phyloP scores from a whole-genome alignment of 768 basidiomycete species.

The Russula griseocarnosa region DNA sequence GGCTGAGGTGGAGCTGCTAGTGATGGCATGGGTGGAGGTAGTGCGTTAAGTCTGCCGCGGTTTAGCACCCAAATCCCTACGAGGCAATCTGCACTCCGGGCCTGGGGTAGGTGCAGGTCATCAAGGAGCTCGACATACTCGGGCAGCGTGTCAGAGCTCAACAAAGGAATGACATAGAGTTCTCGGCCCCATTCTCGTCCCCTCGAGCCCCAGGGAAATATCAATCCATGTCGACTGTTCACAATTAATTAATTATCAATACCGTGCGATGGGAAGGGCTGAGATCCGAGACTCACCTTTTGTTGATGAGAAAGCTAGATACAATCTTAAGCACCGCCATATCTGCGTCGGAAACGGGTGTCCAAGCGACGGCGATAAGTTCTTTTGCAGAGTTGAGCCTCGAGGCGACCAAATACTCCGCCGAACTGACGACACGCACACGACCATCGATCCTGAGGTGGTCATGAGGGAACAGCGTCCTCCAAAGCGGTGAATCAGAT shows the following conservation, averaged over 20 bases:
- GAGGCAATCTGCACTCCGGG: slow-evolving; percentile 60
- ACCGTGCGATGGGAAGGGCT: neutral
- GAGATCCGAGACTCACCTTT: slow-evolving; percentile 52
- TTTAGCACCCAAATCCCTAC: slow-evolving; percentile 82
- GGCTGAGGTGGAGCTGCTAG: slow-evolving; percentile 5
- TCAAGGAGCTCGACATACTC: slow-evolving; percentile 85
- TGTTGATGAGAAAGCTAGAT: slow-evolving; percentile 62
- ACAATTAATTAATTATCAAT: slow-evolving; percentile 16
- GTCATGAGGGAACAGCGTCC: slow-evolving; percentile 66
- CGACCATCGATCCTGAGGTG: slow-evolving; percentile 78
- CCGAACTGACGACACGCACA: slow-evolving; percentile 70
- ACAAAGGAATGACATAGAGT: slow-evolving; percentile 78
- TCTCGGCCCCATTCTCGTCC: slow-evolving; percentile 79
- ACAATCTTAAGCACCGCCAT: slow-evolving; percentile 56
- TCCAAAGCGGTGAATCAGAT: slow-evolving; percentile 62
- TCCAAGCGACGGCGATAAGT: slow-evolving; percentile 71
- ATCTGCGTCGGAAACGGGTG: slow-evolving; percentile 45
- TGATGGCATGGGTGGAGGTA: slow-evolving; percentile 1
- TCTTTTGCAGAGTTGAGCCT: slow-evolving; percentile 75
- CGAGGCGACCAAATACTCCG: slow-evolving; percentile 74
- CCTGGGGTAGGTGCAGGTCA: slow-evolving; percentile 62
- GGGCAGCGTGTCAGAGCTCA: slow-evolving; percentile 61
- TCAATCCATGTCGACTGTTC: slow-evolving; percentile 73
- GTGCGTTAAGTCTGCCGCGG: slow-evolving; percentile 66
- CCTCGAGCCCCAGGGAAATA: slow-evolving; percentile 79